Percentiles rank a stretch among this genome's conserved stretches.
Evolutionary conservation across 805 yeast genomes (phyloP).

Genomic region (Yamadazyma olivae): DNA sequence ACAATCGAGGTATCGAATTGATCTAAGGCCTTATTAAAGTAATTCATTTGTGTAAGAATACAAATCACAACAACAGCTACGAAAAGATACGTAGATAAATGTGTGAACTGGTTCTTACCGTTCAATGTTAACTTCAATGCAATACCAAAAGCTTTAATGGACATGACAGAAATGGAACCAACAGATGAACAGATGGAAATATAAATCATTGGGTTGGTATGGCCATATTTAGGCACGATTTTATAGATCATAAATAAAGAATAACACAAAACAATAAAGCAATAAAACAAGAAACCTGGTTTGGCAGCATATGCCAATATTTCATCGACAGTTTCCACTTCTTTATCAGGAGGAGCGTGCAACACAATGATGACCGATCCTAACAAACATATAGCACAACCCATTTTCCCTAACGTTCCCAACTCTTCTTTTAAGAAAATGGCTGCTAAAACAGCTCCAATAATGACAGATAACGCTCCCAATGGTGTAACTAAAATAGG

Average conservation of each 20-base stretch:
- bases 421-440: conserved; percentile 80
- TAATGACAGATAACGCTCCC: conserved; percentile 86
- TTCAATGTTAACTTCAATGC: conserved; percentile 80
- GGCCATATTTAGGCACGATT: conserved; percentile 78
- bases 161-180: conserved; percentile 87
- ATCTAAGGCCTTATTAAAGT: conserved; percentile 88
- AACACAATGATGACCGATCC: conserved; percentile 86
- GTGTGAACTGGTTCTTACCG: conserved; percentile 87
- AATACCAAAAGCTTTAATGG: conserved; percentile 90
- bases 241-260: conserved; percentile 76
- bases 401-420: conserved; percentile 86
- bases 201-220: conserved; percentile 82
- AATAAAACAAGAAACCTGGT: conserved; percentile 73
- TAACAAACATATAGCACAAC: conserved; percentile 85
- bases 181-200: conserved; percentile 86
- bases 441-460: conserved; percentile 89
- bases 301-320: conserved; percentile 74
- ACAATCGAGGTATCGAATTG: conserved; percentile 92
- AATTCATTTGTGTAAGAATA: conserved; percentile 88
- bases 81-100: conserved; percentile 80
- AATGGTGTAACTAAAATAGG: conserved; percentile 89
- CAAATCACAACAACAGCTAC: conserved; percentile 74
- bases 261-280: conserved; percentile 59
- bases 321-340: conserved; percentile 83
- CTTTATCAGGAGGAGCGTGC: conserved; percentile 95